Evolutionary conservation across 1,139 yeast species (phyloP).

Genomic region (Kurtzmaniella natalensis): DNA sequence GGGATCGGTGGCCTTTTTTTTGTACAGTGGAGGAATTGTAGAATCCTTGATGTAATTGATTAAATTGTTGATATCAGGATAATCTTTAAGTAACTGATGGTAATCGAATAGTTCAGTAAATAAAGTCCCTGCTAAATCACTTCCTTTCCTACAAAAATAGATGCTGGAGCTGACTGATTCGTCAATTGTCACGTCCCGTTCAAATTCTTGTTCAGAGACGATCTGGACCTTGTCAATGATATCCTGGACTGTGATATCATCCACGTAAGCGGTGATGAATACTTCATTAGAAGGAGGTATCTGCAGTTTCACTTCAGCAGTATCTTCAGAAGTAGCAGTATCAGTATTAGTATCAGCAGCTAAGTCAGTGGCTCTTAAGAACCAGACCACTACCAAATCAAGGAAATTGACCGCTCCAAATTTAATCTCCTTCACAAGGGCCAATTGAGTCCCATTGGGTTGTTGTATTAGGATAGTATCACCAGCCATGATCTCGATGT

Average conservation of each 20-base stretch:
- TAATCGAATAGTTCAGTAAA: constrained; percentile 35
- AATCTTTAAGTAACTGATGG: constrained; percentile 19
- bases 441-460: constrained; percentile 21
- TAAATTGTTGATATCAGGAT: constrained; percentile 23
- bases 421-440: constrained; percentile 35
- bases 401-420: constrained; percentile 36
- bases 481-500: constrained; percentile 35
- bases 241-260: constrained; percentile 25
- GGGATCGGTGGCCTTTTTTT: not conserved
- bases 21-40: constrained; percentile 22
- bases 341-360: constrained; percentile 21
- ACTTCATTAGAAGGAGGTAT: constrained; percentile 31
- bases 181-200: constrained; percentile 22
- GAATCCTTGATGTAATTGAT: constrained; percentile 20
- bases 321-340: constrained; percentile 15
- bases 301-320: constrained; percentile 20
- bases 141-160: constrained; percentile 36
- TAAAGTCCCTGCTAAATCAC: constrained; percentile 27
- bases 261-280: constrained; percentile 36
- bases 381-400: constrained; percentile 37
- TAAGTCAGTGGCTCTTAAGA: constrained; percentile 21
- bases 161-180: constrained; percentile 24
- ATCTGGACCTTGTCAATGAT: constrained; percentile 32
- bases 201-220: constrained; percentile 22
- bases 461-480: constrained; percentile 30